Evolutionary conservation across 352 stramenopile species (phyloP).

Genomic region (Globisporangium recalcitrans): DNA sequence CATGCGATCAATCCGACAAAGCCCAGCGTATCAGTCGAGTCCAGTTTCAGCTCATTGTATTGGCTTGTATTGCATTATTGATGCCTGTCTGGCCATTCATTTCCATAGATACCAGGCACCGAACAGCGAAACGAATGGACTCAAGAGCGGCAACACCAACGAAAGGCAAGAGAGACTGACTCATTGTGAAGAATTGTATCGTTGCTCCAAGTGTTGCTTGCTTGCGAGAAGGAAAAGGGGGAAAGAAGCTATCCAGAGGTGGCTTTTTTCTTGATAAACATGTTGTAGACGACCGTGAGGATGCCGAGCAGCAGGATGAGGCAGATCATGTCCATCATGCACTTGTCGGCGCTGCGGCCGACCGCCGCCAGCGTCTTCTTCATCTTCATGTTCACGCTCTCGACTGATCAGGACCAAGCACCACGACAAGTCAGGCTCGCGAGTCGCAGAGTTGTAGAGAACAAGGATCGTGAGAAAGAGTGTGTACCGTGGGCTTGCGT

Average conservation of each 20-base stretch:
- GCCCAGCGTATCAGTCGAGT: background rate
- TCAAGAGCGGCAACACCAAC: background rate
- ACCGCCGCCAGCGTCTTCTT: slow-evolving; percentile 74
- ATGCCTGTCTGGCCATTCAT: background rate
- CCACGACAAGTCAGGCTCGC: background rate
- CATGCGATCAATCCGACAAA: background rate
- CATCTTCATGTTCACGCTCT: slow-evolving; percentile 85
- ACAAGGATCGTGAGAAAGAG: background rate
- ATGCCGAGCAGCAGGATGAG: slow-evolving; percentile 82
- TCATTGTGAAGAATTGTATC: background rate
- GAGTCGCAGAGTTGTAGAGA: background rate
- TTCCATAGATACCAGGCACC: background rate
- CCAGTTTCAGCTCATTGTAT: background rate
- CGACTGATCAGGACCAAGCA: slow-evolving; percentile 30
- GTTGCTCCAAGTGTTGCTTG: too few species aligned
- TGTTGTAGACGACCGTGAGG: slow-evolving; percentile 83
- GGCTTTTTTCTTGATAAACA: slow-evolving; percentile 77
- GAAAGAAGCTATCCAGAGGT: background rate
- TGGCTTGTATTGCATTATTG: background rate
- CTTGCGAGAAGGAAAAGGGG: background rate
- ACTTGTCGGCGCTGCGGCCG: slow-evolving; percentile 73
- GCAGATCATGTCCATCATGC: slow-evolving; percentile 90
- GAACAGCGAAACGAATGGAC: background rate
- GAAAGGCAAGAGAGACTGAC: background rate
- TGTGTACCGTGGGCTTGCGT: slow-evolving; percentile 69